Conservation (phyloP, 352 stramenopile genomes). For the Phytophthora macrochlamydospora region DNA sequence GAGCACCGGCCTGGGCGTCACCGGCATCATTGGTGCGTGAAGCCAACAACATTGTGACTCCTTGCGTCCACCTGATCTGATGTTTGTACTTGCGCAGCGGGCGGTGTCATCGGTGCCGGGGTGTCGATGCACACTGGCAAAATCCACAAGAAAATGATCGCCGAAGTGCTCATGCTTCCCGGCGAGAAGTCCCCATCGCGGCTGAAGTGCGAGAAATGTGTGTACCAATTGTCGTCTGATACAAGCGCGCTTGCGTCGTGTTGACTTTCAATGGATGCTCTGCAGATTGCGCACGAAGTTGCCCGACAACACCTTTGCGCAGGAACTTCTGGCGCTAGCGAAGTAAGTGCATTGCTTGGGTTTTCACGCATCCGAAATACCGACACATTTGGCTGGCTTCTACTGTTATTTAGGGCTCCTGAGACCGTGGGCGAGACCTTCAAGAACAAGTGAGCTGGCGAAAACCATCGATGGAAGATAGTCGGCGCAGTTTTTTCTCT, state of each 20-base stretch:
- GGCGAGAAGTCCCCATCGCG: slow-evolving; percentile 20
- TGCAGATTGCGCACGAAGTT: slow-evolving; percentile 16
- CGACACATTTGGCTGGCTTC: not conserved
- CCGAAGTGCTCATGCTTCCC: slow-evolving; percentile 23
- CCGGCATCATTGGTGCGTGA: slow-evolving; percentile 19
- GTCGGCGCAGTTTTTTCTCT: no score
- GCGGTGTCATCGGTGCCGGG: slow-evolving; percentile 20
- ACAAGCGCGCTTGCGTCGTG: not conserved
- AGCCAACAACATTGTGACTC: not conserved
- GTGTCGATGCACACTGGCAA: slow-evolving; percentile 16
- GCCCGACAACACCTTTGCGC: slow-evolving; percentile 13
- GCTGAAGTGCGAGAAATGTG: slow-evolving; percentile 27
- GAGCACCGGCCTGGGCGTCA: slow-evolving; percentile 20
- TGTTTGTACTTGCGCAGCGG: slow-evolving; percentile 1
- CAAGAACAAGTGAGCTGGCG: no score
- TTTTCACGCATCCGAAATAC: not conserved
- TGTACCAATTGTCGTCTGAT: not conserved
- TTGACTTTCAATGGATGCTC: slow-evolving; percentile 29
- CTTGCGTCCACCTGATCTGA: not conserved
- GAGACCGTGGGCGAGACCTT: no score
- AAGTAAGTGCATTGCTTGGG: not conserved
- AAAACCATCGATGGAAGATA: no score
- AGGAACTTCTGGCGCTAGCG: slow-evolving; percentile 3
- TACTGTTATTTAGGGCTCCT: no score
- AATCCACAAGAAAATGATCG: slow-evolving; percentile 23